phyloP scores from a whole-genome alignment of 2,329 filamentous ascomycete genomes.

The Colletotrichum trifolii region DNA sequence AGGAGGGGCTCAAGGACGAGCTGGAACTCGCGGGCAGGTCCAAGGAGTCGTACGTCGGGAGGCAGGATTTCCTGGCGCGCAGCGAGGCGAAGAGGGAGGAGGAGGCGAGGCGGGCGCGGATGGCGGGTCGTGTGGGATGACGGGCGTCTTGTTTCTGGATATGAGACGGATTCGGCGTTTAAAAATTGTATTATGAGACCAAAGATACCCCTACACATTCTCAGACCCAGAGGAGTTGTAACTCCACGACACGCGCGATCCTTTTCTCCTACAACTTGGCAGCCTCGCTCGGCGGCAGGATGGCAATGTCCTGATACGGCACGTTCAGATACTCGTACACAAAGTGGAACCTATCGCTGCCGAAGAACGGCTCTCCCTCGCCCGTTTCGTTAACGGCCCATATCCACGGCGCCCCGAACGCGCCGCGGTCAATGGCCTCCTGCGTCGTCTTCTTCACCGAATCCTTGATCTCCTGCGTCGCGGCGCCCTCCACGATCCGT shows the following conservation, averaged over 20 bases:
- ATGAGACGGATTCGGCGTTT: conserved; percentile 11
- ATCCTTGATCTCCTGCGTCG: conserved; percentile 56
- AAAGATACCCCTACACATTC: conserved; percentile 33
- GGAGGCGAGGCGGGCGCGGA: conserved; percentile 65
- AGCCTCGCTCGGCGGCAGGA: conserved; percentile 43
- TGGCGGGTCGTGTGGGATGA: conserved; percentile 51
- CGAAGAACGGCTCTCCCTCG: conserved; percentile 76
- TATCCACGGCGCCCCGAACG: conserved; percentile 83
- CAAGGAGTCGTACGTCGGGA: conserved; percentile 70
- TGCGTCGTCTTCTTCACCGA: conserved; percentile 67
- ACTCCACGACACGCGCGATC: not conserved
- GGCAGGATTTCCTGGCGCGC: conserved; percentile 73
- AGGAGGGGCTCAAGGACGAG: conserved; percentile 77
- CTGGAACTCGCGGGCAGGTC: conserved; percentile 72
- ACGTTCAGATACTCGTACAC: conserved; percentile 75
- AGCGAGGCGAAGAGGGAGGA: conserved; percentile 72
- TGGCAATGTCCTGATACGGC: conserved; percentile 65
- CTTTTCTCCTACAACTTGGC: conserved; percentile 20
- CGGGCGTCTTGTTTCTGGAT: not conserved
- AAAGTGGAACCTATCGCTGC: conserved; percentile 79
- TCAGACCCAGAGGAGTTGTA: not conserved
- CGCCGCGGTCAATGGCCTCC: conserved; percentile 71
- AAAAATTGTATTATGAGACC: not conserved
- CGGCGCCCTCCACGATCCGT: conserved; percentile 64
- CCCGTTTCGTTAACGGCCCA: conserved; percentile 71